phyloP scores from a whole-genome alignment of 1,284 basidiomycete species.

The Trametes polyzona region DNA sequence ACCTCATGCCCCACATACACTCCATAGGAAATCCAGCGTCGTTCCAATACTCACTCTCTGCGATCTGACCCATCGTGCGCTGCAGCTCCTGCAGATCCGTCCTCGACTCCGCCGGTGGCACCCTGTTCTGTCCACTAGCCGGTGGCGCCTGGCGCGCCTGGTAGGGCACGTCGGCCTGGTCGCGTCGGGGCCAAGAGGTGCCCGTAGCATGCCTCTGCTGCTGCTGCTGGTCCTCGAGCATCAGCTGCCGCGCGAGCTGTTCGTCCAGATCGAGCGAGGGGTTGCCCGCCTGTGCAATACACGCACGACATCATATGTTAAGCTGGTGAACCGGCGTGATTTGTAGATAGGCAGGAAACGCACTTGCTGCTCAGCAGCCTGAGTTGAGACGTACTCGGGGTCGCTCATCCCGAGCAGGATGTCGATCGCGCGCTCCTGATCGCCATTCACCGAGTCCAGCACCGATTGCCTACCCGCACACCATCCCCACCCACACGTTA shows the following conservation, averaged over 20 bases:
- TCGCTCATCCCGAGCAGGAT: conserved; percentile 80
- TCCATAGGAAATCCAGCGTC: too few species aligned
- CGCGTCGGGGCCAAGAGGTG: conserved; percentile 30
- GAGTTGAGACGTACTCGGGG: conserved; percentile 60
- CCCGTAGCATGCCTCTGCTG: conserved; percentile 33
- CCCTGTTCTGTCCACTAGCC: conserved; percentile 14
- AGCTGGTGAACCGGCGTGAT: neutral
- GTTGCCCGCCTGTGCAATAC: conserved; percentile 4
- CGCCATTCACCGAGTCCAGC: conserved; percentile 63
- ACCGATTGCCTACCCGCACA: conserved; percentile 56
- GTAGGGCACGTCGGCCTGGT: conserved; percentile 26
- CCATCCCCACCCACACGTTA: neutral
- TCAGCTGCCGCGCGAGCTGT: conserved; percentile 69
- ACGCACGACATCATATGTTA: neutral
- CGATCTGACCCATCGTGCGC: conserved; percentile 72
- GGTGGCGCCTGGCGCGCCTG: conserved; percentile 28
- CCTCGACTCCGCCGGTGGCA: conserved; percentile 35
- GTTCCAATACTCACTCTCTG: conserved; percentile 56
- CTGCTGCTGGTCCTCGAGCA: conserved; percentile 65
- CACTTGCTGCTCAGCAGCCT: conserved; percentile 30
- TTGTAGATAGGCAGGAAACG: conserved; percentile 10
- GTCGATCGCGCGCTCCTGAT: conserved; percentile 76
- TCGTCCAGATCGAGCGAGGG: conserved; percentile 62
- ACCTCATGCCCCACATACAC: too few species aligned
- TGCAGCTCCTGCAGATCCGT: conserved; percentile 64